phyloP scores from a whole-genome alignment of 805 yeast species.

The Candida incommunis region DNA sequence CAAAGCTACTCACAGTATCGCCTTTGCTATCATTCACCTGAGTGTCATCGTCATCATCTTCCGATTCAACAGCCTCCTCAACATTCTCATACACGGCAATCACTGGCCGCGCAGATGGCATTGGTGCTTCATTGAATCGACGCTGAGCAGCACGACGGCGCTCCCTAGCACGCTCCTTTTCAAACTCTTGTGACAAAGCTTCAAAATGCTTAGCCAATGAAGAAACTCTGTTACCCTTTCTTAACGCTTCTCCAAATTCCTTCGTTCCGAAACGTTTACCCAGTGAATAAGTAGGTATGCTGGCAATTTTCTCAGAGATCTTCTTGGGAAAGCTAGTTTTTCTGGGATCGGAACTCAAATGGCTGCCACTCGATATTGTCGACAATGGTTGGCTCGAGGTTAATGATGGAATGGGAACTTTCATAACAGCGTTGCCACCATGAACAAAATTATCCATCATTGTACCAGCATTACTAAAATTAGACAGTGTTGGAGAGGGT shows the following conservation, averaged over 20 bases:
- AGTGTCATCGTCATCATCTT: slow-evolving; percentile 20
- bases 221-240: slow-evolving; percentile 15
- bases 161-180: slow-evolving; percentile 71
- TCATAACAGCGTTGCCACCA: not conserved
- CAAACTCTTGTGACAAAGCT: slow-evolving; percentile 72
- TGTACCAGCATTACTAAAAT: not conserved
- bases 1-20: not conserved
- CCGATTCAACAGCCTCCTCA: slow-evolving; percentile 69
- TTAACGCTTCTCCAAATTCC: slow-evolving; percentile 2
- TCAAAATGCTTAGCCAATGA: slow-evolving; percentile 51
- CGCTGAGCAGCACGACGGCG: slow-evolving; percentile 44
- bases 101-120: slow-evolving; percentile 66
- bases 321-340: not conserved
- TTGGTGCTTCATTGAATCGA: slow-evolving; percentile 54
- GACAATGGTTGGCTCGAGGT: no score
- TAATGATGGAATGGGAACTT: not conserved
- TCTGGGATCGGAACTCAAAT: not conserved
- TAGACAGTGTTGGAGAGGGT: not conserved
- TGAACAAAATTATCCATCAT: not conserved
- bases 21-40: not conserved
- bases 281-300: not conserved
- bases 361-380: not conserved
- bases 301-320: not conserved
- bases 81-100: slow-evolving; percentile 84
- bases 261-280: not conserved